Evolutionary conservation across 2,329 filamentous ascomycete species (phyloP).

Genomic region (Magnaporthales sp.): DNA sequence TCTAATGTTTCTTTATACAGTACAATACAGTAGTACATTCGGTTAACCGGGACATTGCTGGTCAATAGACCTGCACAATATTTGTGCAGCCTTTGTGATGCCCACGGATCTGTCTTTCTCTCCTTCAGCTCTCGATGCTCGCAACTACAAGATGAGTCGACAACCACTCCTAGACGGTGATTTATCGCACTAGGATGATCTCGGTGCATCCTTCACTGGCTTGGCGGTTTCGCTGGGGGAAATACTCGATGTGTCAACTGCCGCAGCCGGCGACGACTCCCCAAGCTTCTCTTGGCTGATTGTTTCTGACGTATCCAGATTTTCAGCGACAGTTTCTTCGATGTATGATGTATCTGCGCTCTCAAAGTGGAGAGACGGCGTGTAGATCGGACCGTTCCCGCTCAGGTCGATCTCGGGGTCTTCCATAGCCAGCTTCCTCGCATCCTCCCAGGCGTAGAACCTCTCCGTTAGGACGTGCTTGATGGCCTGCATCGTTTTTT

Average conservation of each 20-base stretch:
- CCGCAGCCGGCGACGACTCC: conserved; percentile 1
- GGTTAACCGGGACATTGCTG: not conserved
- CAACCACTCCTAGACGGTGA: not conserved
- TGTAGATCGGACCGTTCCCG: conserved; percentile 38
- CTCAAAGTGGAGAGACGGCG: conserved; percentile 28
- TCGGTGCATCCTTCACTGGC: not conserved
- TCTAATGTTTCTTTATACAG: not conserved
- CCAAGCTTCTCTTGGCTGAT: not conserved
- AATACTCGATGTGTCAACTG: conserved; percentile 11
- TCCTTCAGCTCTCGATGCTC: not conserved
- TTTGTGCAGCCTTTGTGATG: not conserved
- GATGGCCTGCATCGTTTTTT: conserved; percentile 70
- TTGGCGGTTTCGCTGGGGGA: conserved; percentile 8
- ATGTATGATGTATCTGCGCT: not conserved
- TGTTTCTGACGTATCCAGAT: not conserved
- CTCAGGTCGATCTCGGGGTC: conserved; percentile 61
- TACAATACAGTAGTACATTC: not conserved
- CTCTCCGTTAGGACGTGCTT: conserved; percentile 80
- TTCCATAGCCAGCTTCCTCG: conserved; percentile 51
- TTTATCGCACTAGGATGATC: not conserved
- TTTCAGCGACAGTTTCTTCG: not conserved
- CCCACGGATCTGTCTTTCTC: not conserved
- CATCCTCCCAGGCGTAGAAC: conserved; percentile 81
- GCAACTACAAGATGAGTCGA: not conserved
- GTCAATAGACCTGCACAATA: not conserved